Base-by-base conservation (phyloP, 768 basidiomycete genomes). In the Lanmaoa pseudosensibilis region DNA sequence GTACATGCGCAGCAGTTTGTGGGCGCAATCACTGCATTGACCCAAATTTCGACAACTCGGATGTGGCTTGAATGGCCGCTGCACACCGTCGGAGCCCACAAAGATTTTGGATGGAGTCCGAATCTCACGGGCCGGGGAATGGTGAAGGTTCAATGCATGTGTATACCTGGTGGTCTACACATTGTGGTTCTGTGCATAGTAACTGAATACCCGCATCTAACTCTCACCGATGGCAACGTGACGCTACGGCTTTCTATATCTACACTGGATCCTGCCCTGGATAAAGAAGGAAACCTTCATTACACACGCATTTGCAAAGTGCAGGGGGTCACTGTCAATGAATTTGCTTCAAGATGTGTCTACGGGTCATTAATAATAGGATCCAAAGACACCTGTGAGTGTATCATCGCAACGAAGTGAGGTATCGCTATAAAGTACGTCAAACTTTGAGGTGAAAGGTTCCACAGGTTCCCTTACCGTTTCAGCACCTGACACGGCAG, bases 401-500 rank as follows among this genome's bases (percentile, higher is more conserved):
- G 21, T 34, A 49, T 71, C 75, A 80, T 67, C 77, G 77, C 63
- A 85, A 67, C 56, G 85, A 82, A 62, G 82, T 78, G 61, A 89
- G 79, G 64, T 88, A 84, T 74, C 81, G 75, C 88, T 90, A 67
- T 25, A 50, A 49, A 47, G 21, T 18, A 48, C 33, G 52, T 67
- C 50, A 59, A 43, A 30, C 27, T 47, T 46, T 38, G 23, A 56
- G 54, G 23, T 60, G 44, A 61, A 37, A 40, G 46, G 39, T 30
- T 50, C n/a, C 30, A 40, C 50, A 33, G 36, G 37, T 36, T 53
- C 6, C 23, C 77, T 55, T 62, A 88, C 91, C 75, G 87, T 80
- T 69, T 92, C 90, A 63, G 90, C 73, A 50, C 79, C 74, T 19
- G 81, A 77, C 18, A 92, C 88, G 3, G 87, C 81, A 21, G 75